These are phyloP conservation scores for Phoma herbarum DNA, from an alignment of 2,329 filamentous ascomycete species.

Conservation along the genomic window DNA sequence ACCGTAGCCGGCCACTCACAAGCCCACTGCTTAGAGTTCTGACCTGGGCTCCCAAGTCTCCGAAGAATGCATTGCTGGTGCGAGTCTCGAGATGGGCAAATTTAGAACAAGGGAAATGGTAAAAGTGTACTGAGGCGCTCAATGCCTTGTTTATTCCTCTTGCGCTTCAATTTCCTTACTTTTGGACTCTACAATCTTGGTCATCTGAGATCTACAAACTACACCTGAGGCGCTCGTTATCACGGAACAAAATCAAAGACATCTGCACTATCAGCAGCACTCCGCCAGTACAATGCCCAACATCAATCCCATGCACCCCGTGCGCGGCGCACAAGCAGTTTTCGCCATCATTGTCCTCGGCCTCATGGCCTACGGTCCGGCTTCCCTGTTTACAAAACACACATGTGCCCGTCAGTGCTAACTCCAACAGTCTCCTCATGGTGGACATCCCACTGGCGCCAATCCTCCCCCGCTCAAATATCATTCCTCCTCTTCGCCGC, in stretches of 20 bases:
- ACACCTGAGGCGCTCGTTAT: not conserved
- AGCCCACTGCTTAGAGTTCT: conserved; percentile 13
- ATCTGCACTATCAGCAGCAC: not conserved
- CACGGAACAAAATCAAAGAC: not conserved
- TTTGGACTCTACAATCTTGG: not conserved
- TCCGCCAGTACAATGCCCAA: conserved; percentile 8
- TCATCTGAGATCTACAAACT: not conserved
- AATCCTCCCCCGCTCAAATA: conserved; percentile 64
- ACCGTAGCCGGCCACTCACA: conserved; percentile 19
- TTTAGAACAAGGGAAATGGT: conserved; percentile 10
- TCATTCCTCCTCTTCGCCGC: conserved; percentile 83
- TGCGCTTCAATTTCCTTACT: not conserved
- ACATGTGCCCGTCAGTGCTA: conserved; percentile 2
- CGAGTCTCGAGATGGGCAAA: conserved; percentile 9
- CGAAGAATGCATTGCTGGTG: conserved; percentile 31
- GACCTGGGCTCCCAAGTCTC: conserved; percentile 20
- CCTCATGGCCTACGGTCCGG: conserved; percentile 73
- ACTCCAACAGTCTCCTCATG: conserved; percentile 62
- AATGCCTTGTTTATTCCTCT: not conserved
- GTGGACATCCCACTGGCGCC: conserved; percentile 62
- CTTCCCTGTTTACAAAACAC: not conserved
- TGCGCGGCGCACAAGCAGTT: conserved; percentile 72
- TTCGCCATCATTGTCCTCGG: conserved; percentile 79
- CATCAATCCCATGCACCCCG: conserved; percentile 65
- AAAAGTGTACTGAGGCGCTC: conserved; percentile 18